Evolutionary conservation across 176 grass and related monocot species (phyloP).

Genomic region (Zizania latifolia): DNA sequence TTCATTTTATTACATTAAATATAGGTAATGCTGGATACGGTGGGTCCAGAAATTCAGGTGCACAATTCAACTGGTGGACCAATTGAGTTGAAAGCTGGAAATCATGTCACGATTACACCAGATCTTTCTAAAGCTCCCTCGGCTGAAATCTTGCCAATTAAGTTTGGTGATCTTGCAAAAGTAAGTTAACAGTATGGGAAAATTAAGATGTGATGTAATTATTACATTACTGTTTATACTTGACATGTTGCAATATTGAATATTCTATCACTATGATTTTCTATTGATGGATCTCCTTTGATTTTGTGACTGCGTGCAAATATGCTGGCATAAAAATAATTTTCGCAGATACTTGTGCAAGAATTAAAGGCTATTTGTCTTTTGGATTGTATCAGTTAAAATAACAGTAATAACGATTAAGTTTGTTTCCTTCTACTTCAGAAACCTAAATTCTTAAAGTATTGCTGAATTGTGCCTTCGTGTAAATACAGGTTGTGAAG

Average conservation of each 20-base stretch:
- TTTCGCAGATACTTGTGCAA: not conserved
- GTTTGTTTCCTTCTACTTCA: not conserved
- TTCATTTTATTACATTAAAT: slow-evolving; percentile 15
- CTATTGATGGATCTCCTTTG: not conserved
- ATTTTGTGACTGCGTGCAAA: not conserved
- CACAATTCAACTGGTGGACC: slow-evolving; percentile 59
- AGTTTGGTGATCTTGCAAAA: slow-evolving; percentile 78
- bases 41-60: slow-evolving; percentile 96
- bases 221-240: not conserved
- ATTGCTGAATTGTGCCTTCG: not conserved
- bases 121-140: slow-evolving; percentile 62
- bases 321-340: not conserved
- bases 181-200: slow-evolving; percentile 36
- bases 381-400: not conserved
- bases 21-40: slow-evolving; percentile 93
- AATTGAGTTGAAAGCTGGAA: slow-evolving; percentile 71
- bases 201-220: not conserved
- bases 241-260: not conserved
- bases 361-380: not conserved
- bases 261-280: not conserved
- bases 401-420: not conserved
- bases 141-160: slow-evolving; percentile 68
- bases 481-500: slow-evolving; percentile 67
- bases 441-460: not conserved
- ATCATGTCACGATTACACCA: slow-evolving; percentile 75